Base-by-base conservation (phyloP, 768 basidiomycete genomes). In the Mycena sanguinolenta region DNA sequence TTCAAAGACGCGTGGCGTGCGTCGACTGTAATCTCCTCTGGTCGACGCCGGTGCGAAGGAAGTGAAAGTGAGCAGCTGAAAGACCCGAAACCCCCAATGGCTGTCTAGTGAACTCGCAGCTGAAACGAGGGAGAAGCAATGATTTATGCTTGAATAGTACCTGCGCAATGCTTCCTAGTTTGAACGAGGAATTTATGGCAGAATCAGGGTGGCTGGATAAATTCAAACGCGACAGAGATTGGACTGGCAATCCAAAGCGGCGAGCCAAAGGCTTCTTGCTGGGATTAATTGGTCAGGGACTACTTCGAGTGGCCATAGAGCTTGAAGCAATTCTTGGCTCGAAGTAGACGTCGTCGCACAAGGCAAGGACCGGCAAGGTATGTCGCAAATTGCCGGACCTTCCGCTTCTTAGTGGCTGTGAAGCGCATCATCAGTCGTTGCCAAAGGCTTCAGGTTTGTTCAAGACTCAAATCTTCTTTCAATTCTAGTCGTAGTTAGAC, bases 1-100 rank as follows among this genome's bases (percentile, higher is more conserved):
- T 49, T 87, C 85, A 25, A 90, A 79, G 9, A 82, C 82, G 90
- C 89, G 76, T 91, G 89, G 25, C 89, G 79, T 10, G 86, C 87
- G 65, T 89, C 82, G 0, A 91, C 87, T 6, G 77, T 73, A 1
- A 91, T 89, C 19, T 81, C 78, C 74, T n/a, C 74, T 88, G 88
- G 64, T 81, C 76, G 1, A 82, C 66, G 0, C 86, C 84, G 1
- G 87, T 87, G 50, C 85, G 78, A 21, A 89, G 76, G 25, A 76
- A 75, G 74, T 89, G 82, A 21, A 91, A 78, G 54, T 87, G 79
- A 19, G 88, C 86, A 5, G 89, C 85, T 25, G 88, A 84, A 2
- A 91, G 80, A 4, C 84, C 89, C 4, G 88, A 80, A 0, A 89
- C 81, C 1, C n/a, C 86, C 89, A 16, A 89, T 84, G 6, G 83